Evolutionary conservation across 306 rosid genomes (phyloP).

Genomic region (Rosa lucieae): DNA sequence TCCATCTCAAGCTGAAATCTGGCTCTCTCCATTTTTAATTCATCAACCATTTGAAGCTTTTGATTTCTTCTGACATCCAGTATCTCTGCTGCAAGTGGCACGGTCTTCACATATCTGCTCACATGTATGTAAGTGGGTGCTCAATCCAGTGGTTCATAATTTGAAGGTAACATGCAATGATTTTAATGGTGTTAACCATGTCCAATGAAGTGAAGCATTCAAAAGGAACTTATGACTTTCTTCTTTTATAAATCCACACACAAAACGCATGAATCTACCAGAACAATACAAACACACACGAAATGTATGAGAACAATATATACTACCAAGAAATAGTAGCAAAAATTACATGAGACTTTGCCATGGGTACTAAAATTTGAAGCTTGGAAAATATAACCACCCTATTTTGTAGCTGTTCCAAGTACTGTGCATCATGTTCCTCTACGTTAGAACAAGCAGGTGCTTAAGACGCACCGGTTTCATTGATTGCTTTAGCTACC

Average conservation of each 20-base stretch:
- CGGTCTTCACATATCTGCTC: conserved; percentile 87
- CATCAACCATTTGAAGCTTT: conserved; percentile 78
- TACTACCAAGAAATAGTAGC: no score
- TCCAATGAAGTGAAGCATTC: neutral
- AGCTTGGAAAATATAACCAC: no score
- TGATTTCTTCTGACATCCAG: conserved; percentile 92
- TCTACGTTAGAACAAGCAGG: no score
- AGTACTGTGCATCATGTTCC: no score
- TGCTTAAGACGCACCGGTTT: no score
- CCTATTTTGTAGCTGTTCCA: no score
- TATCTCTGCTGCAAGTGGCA: conserved; percentile 91
- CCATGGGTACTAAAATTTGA: no score
- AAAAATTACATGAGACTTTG: no score
- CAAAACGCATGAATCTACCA: neutral
- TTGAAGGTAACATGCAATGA: neutral
- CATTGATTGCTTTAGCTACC: no score
- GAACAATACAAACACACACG: neutral
- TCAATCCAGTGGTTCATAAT: conserved; percentile 4
- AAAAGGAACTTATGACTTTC: neutral
- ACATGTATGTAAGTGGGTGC: conserved; percentile 9
- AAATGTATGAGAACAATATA: neutral
- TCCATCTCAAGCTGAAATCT: conserved; percentile 80
- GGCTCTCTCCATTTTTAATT: conserved; percentile 60
- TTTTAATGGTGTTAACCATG: neutral
- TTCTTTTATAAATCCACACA: no score